These are phyloP conservation scores for Skeletonema menzelii DNA, from an alignment of 108 stramenopile genomes.

Conservation along the genomic window DNA sequence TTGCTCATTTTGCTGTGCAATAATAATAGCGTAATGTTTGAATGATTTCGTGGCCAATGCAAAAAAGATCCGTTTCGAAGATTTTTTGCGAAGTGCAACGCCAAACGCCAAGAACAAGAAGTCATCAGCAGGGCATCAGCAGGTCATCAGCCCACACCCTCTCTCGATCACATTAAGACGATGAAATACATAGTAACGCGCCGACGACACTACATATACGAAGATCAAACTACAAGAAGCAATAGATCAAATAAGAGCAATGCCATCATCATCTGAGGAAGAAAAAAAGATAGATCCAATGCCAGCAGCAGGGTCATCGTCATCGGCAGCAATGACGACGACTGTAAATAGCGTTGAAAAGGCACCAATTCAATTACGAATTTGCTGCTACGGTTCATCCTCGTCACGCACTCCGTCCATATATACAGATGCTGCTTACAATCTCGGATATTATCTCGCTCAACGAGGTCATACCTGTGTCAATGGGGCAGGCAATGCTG, in stretches of 20 bases:
- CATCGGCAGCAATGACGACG: too few species aligned
- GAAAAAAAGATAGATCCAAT: background rate
- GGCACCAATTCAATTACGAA: conserved; percentile 46
- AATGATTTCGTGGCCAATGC: too few species aligned
- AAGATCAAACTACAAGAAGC: background rate
- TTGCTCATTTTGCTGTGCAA: conserved; percentile 78
- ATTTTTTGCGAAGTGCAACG: too few species aligned
- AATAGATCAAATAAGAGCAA: background rate
- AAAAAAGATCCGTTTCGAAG: too few species aligned
- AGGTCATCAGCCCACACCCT: too few species aligned
- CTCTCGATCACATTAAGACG: too few species aligned
- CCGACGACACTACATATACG: too few species aligned
- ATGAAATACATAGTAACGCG: too few species aligned
- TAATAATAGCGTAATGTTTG: too few species aligned
- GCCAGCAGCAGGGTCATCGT: background rate
- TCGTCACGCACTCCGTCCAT: conserved; percentile 64
- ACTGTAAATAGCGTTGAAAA: too few species aligned
- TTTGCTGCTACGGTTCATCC: conserved; percentile 86
- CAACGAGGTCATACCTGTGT: conserved; percentile 81
- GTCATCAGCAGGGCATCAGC: too few species aligned
- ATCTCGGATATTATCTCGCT: conserved; percentile 70
- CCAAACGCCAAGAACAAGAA: too few species aligned
- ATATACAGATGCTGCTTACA: conserved; percentile 66
- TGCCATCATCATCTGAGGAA: background rate
- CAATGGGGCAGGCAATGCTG: conserved; percentile 81